Evolutionary conservation across 2,329 filamentous ascomycete genomes (phyloP).

Genomic region (Ceratocystis ficicola): DNA sequence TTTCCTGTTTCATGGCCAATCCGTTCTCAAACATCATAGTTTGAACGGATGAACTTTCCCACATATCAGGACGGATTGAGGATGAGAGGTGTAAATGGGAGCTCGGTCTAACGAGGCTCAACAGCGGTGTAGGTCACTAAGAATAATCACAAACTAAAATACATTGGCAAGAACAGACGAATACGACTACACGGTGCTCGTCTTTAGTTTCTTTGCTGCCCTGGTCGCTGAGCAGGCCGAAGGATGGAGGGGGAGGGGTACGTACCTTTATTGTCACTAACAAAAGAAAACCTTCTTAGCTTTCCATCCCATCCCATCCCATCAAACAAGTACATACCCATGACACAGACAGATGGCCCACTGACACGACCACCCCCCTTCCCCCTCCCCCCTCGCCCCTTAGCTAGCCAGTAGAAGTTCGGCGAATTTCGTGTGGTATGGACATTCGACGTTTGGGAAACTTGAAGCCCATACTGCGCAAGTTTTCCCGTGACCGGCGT

Average conservation of each 20-base stretch:
- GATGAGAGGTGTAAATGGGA: background rate
- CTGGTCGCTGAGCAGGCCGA: background rate
- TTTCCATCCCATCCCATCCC: no score
- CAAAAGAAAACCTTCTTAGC: no score
- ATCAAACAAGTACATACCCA: no score
- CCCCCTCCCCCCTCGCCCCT: background rate
- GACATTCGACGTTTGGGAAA: background rate
- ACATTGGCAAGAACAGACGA: constrained; percentile 6
- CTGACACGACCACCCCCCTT: background rate
- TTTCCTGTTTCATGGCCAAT: background rate
- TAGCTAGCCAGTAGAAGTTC: background rate
- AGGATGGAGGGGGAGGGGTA: no score
- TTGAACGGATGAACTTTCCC: constrained; percentile 10
- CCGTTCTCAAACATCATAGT: background rate
- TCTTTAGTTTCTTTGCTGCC: background rate
- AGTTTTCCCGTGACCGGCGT: background rate
- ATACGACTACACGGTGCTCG: background rate
- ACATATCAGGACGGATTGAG: background rate
- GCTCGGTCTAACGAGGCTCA: background rate
- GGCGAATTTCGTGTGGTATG: background rate
- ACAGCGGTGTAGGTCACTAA: background rate
- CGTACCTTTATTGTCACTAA: no score
- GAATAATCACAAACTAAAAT: background rate
- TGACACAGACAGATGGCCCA: no score
- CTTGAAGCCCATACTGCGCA: background rate